Base-by-base conservation (phyloP, 164 flowering plant species). In the Liriodendron chinense region DNA sequence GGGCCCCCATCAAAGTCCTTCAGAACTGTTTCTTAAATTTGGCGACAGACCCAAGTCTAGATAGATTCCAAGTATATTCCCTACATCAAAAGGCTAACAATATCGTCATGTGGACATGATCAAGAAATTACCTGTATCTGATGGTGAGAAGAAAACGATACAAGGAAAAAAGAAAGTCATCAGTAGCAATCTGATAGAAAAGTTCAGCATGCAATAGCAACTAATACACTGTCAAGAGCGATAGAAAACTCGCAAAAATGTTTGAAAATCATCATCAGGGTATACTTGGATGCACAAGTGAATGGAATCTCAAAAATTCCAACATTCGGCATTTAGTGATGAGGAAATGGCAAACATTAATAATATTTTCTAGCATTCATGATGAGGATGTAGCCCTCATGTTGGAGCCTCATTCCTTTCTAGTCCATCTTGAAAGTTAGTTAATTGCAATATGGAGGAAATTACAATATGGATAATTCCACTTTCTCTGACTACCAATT, bases 1-100 rank as follows among this genome's bases (percentile, higher is more conserved):
- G 57, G 50, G 83, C 80, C 66, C 99, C 99, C 99, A 95, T 92
- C 9, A 72, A 73, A 53, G 22, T 26, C 64, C 22, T 72, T 28
- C 7, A 47, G 71, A 53, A 56, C 6, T 50, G 13, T 18, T 63
- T 49, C 6, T 43, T 18, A 48, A 59, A 21, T 21, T 12, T 66
- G 26, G 57, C 64, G 56, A 50, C 16, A 8, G 16, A 24, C 12
- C 26, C 65, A 8, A 71, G 20, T 49, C 57, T 48, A 49, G 10
- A 20, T 70, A 25, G 26, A 21, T 61, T 49, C 28, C 23, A 16
- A 14, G 34, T 18, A 8, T 18, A 70, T 70, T 70, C 9, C 57
- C n/a, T 70, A 53, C 2, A 10, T 47, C 26, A 53, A 53, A 12
- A 16, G 59, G 0, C 3, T 12, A 53, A 12, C 59, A 53, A 53